These are phyloP conservation scores for Arachnomyces sp. DNA, from an alignment of 2,329 filamentous ascomycete genomes.

Conservation along the genomic window DNA sequence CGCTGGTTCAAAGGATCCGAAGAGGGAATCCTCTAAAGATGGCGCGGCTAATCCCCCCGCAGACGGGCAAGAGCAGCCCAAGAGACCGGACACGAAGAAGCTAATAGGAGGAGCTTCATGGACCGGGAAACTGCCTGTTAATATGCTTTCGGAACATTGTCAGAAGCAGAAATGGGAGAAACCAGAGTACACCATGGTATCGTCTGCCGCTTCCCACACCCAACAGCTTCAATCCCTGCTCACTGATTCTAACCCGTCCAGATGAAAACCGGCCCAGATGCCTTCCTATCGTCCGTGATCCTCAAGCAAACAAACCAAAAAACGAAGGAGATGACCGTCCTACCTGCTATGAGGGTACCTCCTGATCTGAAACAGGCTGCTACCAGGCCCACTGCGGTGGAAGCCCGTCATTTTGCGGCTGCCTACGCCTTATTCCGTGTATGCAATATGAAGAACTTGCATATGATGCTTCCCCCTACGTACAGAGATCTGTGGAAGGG, in stretches of 20 bases:
- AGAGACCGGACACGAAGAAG: constrained; percentile 57
- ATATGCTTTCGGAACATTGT: constrained; percentile 86
- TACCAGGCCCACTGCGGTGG: constrained; percentile 67
- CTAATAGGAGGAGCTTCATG: constrained; percentile 91
- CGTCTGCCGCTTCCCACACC: background rate
- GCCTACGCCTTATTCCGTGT: constrained; percentile 86
- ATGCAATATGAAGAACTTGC: constrained; percentile 90
- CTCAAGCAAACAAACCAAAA: constrained; percentile 67
- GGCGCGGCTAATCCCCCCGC: constrained; percentile 25
- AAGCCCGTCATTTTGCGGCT: constrained; percentile 88
- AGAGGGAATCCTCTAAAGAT: constrained; percentile 17
- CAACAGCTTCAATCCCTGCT: background rate
- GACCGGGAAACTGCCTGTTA: constrained; percentile 94
- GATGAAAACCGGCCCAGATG: constrained; percentile 58
- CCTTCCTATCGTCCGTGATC: constrained; percentile 72
- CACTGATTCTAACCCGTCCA: constrained; percentile 21
- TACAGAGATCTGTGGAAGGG: constrained; percentile 87
- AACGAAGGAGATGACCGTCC: constrained; percentile 64
- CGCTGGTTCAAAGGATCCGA: constrained; percentile 11
- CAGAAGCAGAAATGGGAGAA: constrained; percentile 94
- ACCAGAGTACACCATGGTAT: constrained; percentile 78
- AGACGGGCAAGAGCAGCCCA: constrained; percentile 33
- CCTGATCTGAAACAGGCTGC: constrained; percentile 67
- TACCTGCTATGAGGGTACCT: constrained; percentile 78
- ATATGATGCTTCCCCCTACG: constrained; percentile 85